phyloP scores from a whole-genome alignment of 805 yeast genomes.

The Komagataella ulmi region DNA sequence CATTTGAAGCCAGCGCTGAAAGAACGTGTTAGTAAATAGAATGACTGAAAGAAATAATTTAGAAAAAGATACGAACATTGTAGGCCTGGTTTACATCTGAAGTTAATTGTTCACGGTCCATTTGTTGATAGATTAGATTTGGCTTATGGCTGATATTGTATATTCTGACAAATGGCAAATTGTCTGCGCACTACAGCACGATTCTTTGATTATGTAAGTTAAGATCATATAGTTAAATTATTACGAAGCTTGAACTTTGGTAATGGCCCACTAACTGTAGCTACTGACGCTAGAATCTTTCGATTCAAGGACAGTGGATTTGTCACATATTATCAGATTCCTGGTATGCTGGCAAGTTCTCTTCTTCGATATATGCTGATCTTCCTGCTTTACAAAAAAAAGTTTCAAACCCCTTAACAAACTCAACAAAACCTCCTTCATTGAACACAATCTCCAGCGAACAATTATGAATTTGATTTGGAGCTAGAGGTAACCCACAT shows the following conservation, averaged over 20 bases:
- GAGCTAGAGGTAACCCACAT: slow-evolving; percentile 12
- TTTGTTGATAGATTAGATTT: neutral
- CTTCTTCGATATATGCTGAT: slow-evolving; percentile 17
- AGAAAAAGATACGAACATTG: neutral
- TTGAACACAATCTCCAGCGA: slow-evolving; percentile 25
- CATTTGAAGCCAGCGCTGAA: slow-evolving; percentile 44
- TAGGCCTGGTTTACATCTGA: neutral
- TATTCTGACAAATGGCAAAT: neutral
- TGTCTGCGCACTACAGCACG: neutral
- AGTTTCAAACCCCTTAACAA: slow-evolving; percentile 20
- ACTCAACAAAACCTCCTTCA: slow-evolving; percentile 34
- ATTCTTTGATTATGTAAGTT: neutral
- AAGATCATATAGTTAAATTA: no score
- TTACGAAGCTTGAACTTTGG: no score
- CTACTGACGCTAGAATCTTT: no score
- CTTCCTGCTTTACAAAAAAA: slow-evolving; percentile 22
- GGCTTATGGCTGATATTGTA: neutral
- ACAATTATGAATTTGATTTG: slow-evolving; percentile 1
- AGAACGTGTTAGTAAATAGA: slow-evolving; percentile 1
- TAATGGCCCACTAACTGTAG: no score
- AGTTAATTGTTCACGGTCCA: neutral
- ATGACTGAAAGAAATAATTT: neutral
- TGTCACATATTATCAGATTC: slow-evolving; percentile 2
- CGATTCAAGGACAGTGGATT: neutral
- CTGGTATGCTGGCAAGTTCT: slow-evolving; percentile 30